Evolutionary conservation across 768 basidiomycete species (phyloP).

Genomic region (Gautieria morchelliformis): DNA sequence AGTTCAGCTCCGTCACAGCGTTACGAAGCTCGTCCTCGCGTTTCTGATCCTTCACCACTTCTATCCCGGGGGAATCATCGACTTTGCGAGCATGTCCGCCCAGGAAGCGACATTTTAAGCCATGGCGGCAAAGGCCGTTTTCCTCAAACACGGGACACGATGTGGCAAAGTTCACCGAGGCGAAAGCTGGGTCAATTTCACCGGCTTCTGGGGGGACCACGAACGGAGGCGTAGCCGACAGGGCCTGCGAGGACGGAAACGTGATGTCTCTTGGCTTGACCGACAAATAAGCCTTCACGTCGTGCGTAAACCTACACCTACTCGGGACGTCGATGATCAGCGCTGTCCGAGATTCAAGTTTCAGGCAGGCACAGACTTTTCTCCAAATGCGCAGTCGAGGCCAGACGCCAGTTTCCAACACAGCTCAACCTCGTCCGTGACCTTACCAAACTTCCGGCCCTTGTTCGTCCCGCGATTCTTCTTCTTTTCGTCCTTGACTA

Average conservation of each 20-base stretch:
- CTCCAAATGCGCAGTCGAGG: slow-evolving; percentile 58
- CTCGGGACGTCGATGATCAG: background rate
- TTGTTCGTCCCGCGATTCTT: slow-evolving; percentile 77
- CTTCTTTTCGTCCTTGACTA: slow-evolving; percentile 62
- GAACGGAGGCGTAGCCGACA: slow-evolving; percentile 44
- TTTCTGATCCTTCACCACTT: slow-evolving; percentile 45
- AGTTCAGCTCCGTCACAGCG: slow-evolving; percentile 59
- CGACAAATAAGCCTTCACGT: slow-evolving; percentile 63
- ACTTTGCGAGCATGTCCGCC: slow-evolving; percentile 57
- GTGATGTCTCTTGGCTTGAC: slow-evolving; percentile 67
- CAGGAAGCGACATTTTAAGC: slow-evolving; percentile 87
- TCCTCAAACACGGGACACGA: slow-evolving; percentile 60
- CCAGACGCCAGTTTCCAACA: slow-evolving; percentile 76
- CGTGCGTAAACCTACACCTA: slow-evolving; percentile 77
- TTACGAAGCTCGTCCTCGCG: slow-evolving; percentile 41
- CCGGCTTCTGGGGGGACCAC: slow-evolving; percentile 21
- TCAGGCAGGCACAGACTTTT: slow-evolving; percentile 36
- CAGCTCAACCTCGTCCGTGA: slow-evolving; percentile 71
- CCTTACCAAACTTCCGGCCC: slow-evolving; percentile 65
- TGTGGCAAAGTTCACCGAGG: slow-evolving; percentile 37
- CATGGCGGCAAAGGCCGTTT: slow-evolving; percentile 70
- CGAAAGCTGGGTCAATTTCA: slow-evolving; percentile 19
- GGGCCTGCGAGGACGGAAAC: slow-evolving; percentile 36
- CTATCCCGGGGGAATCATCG: slow-evolving; percentile 31
- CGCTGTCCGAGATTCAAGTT: background rate